A percentile compares a stretch with the other conserved stretches of the same genome.
Conservation (phyloP, 1,139 yeast species). For the Yamadazyma taylorii region DNA sequence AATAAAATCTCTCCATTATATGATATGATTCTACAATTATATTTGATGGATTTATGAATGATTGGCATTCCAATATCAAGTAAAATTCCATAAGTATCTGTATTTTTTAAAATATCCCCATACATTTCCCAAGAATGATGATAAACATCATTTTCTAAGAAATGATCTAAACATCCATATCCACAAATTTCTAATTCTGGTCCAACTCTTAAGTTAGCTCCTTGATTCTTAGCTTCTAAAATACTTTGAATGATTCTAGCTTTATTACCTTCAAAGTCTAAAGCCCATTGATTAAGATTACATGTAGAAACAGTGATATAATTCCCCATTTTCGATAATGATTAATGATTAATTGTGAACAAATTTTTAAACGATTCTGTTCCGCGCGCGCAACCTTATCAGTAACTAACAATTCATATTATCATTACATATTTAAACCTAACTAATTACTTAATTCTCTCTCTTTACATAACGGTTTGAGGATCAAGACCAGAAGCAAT, state of each 20-base stretch:
- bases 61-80: slow-evolving; percentile 96
- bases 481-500: slow-evolving; percentile 83
- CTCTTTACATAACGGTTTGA: slow-evolving; percentile 12
- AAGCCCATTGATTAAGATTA: slow-evolving; percentile 95
- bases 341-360: too few species aligned
- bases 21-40: slow-evolving; percentile 86
- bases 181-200: slow-evolving; percentile 96
- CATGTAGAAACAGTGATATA: slow-evolving; percentile 62
- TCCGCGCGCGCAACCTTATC: too few species aligned
- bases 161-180: slow-evolving; percentile 94
- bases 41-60: slow-evolving; percentile 80
- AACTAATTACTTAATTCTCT: too few species aligned
- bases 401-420: not conserved
- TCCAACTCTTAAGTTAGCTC: slow-evolving; percentile 88
- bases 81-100: slow-evolving; percentile 70
- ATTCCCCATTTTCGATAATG: slow-evolving; percentile 56
- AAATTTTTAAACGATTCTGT: too few species aligned
- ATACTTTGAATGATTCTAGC: slow-evolving; percentile 87
- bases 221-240: slow-evolving; percentile 65
- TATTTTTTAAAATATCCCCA: slow-evolving; percentile 65
- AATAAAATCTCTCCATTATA: slow-evolving; percentile 75
- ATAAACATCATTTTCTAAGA: slow-evolving; percentile 83
- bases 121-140: slow-evolving; percentile 95
- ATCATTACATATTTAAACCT: not conserved
- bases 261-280: slow-evolving; percentile 95